phyloP scores from a whole-genome alignment of 164 flowering plant genomes.

The Amborella trichopoda region DNA sequence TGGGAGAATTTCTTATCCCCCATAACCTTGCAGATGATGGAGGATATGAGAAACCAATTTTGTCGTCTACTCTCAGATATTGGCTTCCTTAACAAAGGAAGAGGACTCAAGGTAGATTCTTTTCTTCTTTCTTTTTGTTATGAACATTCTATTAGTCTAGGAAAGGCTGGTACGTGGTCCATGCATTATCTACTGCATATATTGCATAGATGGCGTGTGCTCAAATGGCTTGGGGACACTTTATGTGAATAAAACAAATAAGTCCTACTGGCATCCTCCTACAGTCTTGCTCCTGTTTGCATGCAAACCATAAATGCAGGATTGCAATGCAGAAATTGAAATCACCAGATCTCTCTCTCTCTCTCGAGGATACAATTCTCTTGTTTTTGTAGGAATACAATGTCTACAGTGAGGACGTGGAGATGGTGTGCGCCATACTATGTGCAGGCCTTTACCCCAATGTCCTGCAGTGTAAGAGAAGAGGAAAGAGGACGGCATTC shows the following conservation, averaged over 20 bases:
- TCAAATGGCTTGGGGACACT: no score
- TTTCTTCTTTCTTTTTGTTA: not conserved
- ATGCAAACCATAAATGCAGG: no score
- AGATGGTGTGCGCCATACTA: conserved; percentile 86
- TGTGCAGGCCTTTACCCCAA: conserved; percentile 99
- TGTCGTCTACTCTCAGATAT: conserved; percentile 66
- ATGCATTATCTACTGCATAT: no score
- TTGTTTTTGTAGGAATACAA: conserved; percentile 60
- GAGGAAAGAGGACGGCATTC: conserved; percentile 84
- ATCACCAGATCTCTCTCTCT: not conserved
- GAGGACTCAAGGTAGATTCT: conserved; percentile 42
- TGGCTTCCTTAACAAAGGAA: conserved; percentile 72
- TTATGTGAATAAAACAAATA: no score
- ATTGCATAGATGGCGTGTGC: no score
- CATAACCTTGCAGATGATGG: conserved; percentile 84
- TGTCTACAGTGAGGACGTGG: conserved; percentile 73
- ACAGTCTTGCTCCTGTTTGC: no score
- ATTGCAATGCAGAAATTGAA: not conserved
- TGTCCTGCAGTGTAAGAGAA: conserved; percentile 91
- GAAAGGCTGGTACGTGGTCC: no score
- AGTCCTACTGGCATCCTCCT: no score
- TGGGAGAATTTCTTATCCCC: conserved; percentile 89
- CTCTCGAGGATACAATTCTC: not conserved
- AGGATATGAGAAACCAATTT: conserved; percentile 88
- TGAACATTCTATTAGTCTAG: no score